Evolutionary conservation across 1,284 basidiomycete genomes (phyloP).

Genomic region (Cutaneotrichosporon arboriforme): DNA sequence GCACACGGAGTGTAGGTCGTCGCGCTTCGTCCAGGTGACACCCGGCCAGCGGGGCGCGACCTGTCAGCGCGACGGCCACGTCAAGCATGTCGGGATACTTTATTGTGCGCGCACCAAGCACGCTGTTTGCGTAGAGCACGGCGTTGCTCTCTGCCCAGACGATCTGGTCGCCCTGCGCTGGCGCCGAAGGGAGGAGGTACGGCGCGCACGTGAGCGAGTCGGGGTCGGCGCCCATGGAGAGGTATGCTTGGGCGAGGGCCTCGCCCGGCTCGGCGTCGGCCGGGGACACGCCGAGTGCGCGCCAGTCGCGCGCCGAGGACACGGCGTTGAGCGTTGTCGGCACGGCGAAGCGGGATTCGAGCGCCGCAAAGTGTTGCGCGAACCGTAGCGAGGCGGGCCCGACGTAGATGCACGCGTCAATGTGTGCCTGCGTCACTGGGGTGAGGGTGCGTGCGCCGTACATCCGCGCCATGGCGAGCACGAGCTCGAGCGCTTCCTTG

Average conservation of each 20-base stretch:
- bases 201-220: constrained; percentile 10
- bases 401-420: constrained; percentile 14
- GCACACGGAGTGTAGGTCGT: not conserved
- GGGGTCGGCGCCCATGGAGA: constrained; percentile 1
- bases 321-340: constrained; percentile 13
- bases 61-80: constrained; percentile 10
- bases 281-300: not conserved
- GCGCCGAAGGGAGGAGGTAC: constrained; percentile 11
- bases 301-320: constrained; percentile 1
- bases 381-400: constrained; percentile 11
- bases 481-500: constrained; percentile 7
- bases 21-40: constrained; percentile 1
- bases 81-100: constrained; percentile 19
- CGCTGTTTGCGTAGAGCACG: constrained; percentile 10
- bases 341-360: constrained; percentile 9
- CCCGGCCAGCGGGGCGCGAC: constrained; percentile 10
- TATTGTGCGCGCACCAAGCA: constrained; percentile 13
- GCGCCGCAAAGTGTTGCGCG: constrained; percentile 5
- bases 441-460: constrained; percentile 9
- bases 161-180: not conserved
- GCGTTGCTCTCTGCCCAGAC: constrained; percentile 15
- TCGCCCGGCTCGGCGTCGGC: not conserved
- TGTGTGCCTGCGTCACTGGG: constrained; percentile 3
- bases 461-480: constrained; percentile 7
- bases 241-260: constrained; percentile 3